Conservation (phyloP, 2,329 filamentous ascomycete species). For the Dothistroma pini region DNA sequence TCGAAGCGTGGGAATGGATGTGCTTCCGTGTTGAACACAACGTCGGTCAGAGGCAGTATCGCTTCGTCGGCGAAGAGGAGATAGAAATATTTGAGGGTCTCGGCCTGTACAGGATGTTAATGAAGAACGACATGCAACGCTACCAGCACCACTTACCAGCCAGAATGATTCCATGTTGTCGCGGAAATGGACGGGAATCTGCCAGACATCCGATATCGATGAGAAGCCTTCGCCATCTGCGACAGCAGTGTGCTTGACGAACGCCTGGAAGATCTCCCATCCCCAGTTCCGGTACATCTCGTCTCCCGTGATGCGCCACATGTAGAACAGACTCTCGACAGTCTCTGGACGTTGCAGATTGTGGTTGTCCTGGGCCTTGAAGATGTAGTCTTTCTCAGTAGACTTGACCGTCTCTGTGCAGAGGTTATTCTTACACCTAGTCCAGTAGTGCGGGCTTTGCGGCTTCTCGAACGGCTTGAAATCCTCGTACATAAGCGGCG, state of each 20-base stretch:
- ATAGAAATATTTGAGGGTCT: constrained; percentile 98
- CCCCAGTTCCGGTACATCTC: constrained; percentile 89
- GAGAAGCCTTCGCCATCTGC: constrained; percentile 76
- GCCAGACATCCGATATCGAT: constrained; percentile 70
- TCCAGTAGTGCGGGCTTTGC: constrained; percentile 47
- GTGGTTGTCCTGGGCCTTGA: constrained; percentile 80
- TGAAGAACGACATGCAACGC: background rate
- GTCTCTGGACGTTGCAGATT: constrained; percentile 96
- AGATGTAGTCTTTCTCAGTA: constrained; percentile 70
- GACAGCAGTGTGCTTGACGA: constrained; percentile 79
- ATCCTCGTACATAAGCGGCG: constrained; percentile 60
- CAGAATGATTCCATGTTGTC: constrained; percentile 99
- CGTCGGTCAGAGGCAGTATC: constrained; percentile 75
- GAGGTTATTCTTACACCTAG: constrained; percentile 26
- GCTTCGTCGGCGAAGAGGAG: constrained; percentile 84
- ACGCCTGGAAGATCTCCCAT: constrained; percentile 96
- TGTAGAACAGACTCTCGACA: constrained; percentile 93
- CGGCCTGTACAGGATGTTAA: constrained; percentile 56
- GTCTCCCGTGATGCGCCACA: constrained; percentile 97
- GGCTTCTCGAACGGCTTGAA: constrained; percentile 45
- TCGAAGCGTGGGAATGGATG: constrained; percentile 87
- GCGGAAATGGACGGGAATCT: constrained; percentile 62
- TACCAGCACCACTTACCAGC: constrained; percentile 60
- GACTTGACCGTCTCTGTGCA: constrained; percentile 50
- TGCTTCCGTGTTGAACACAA: constrained; percentile 95